phyloP scores from a whole-genome alignment of 345 rosid species.

The Fremontodendron californicum region DNA sequence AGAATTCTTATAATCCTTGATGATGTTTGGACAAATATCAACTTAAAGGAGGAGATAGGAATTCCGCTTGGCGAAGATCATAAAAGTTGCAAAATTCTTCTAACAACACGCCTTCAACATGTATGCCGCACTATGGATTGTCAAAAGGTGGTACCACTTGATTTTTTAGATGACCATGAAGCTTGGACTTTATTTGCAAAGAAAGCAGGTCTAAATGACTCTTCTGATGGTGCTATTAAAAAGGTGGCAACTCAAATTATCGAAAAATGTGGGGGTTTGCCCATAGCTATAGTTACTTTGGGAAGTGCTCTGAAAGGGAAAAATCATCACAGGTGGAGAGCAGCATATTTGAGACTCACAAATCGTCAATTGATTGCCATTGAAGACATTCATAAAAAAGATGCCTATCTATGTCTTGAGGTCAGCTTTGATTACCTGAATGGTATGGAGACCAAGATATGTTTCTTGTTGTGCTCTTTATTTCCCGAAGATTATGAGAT shows the following conservation, averaged over 20 bases:
- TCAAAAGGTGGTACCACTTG: not conserved
- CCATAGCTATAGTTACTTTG: not conserved
- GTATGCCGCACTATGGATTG: not conserved
- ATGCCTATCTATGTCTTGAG: not conserved
- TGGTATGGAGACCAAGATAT: not conserved
- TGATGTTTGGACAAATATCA: not conserved
- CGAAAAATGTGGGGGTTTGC: not conserved
- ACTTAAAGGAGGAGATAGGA: not conserved
- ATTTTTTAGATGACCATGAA: not conserved
- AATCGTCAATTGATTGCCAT: not conserved
- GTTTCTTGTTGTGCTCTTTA: not conserved
- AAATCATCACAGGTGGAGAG: not conserved
- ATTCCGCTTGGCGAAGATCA: no score
- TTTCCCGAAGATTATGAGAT: not conserved
- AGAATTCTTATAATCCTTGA: not conserved
- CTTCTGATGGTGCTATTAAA: not conserved
- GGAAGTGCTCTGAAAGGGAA: not conserved
- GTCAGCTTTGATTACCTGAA: not conserved
- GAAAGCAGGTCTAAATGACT: not conserved
- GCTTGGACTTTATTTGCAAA: not conserved
- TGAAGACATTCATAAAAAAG: not conserved
- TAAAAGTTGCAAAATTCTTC: not conserved
- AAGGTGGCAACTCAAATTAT: not conserved
- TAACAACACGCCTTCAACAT: not conserved
- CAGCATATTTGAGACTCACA: not conserved